Evolutionary conservation across 2,329 filamentous ascomycete genomes (phyloP).

Genomic region (Coleophoma eucalyptorum): DNA sequence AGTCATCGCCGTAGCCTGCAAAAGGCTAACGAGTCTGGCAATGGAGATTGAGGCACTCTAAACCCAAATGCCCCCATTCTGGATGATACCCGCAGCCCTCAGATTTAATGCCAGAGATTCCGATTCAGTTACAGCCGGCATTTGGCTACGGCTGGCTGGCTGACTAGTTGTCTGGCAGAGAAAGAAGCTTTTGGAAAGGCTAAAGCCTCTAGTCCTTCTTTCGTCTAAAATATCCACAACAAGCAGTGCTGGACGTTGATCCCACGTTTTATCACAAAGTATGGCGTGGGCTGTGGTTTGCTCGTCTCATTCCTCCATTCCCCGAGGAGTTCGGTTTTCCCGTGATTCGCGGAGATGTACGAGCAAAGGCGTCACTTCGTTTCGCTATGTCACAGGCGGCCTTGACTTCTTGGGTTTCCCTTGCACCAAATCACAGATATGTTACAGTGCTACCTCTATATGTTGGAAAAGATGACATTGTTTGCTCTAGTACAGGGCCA

Average conservation of each 20-base stretch:
- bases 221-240: constrained; percentile 1
- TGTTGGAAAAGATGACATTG: too few relatives aligned
- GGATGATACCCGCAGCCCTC: neutral
- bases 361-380: neutral
- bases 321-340: neutral
- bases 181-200: neutral
- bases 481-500: too few relatives aligned
- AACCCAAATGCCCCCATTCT: neutral
- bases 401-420: too few relatives aligned
- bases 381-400: too few relatives aligned
- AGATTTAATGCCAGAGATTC: too few relatives aligned
- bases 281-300: neutral
- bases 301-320: too few relatives aligned
- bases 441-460: too few relatives aligned
- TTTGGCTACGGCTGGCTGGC: neutral
- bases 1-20: too few relatives aligned
- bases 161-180: neutral
- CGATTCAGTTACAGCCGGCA: too few relatives aligned
- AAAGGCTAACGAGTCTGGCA: too few relatives aligned
- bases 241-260: neutral
- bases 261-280: neutral
- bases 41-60: too few relatives aligned
- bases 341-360: neutral
- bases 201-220: neutral
- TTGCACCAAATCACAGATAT: too few relatives aligned